Evolutionary conservation across 1,139 yeast species (phyloP), one percentile per base, ranked within the genome.

Genomic region (Kluyveromyces sp.): DNA sequence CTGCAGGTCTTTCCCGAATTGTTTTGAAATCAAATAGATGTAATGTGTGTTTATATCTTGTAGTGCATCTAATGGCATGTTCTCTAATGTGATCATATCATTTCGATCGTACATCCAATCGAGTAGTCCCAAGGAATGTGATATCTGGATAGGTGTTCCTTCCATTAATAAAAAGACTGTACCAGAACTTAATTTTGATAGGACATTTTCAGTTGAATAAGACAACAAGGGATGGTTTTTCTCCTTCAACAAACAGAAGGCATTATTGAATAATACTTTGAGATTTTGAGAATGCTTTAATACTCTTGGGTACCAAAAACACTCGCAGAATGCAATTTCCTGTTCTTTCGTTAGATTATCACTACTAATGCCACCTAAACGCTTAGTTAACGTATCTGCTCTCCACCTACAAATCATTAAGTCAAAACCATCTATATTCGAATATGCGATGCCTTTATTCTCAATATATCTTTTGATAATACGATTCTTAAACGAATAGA

Each of bases 41-140:
- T 78, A 65, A 54, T 80, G 79, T 3, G 63, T 57, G 44, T 72
- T 71, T 50, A 75, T 77, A 56, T 83, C 90, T 51, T 78, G 79
- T 7, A 73, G 53, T 1, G 78, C 60, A 10, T 75, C 70, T 4
- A 67, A 62, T 8, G 66, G 66, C 2, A 71, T 50, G 4, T 43
- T 46, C 8, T 55, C 42, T 37, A 52, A 36, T 36, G 52, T 46
- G 1, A 57, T 51, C 3, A 51, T 54, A 29, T 50, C 47, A 4
- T 53, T 49, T 8, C 48, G 44, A 26, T 48, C 51, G 44, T 58
- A 54, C 25, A 63, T 39, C 10, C 47, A 33, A 35, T 61, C 55
- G 48, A 71, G 55, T 53, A 65, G 54, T 7, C 60, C 52, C 47
- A 65, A 51, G 2, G 82, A 74, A 81, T 82, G 81, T 3, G 56